phyloP scores from a whole-genome alignment of 495 filamentous ascomycete genomes.

The Chaetomium cochliodes region DNA sequence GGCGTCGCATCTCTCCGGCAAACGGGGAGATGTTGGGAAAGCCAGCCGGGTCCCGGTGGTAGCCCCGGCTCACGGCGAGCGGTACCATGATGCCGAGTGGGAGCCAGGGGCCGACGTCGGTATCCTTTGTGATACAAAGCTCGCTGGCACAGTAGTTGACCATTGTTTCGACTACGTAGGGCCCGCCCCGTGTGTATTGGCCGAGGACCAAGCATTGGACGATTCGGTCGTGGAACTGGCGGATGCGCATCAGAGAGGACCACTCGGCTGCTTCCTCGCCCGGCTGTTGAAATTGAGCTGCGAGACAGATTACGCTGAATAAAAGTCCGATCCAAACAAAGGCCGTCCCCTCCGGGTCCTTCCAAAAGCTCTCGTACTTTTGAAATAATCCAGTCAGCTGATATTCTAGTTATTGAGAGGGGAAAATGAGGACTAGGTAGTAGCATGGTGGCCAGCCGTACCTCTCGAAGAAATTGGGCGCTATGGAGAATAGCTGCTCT shows the following conservation, averaged over 20 bases:
- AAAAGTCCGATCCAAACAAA: background rate
- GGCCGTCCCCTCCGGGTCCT: background rate
- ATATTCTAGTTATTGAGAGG: background rate
- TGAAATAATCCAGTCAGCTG: background rate
- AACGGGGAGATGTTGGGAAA: background rate
- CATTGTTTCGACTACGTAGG: background rate
- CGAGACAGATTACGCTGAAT: background rate
- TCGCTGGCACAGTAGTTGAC: background rate
- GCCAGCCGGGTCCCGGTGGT: background rate
- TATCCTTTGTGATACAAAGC: background rate
- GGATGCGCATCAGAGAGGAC: too few relatives aligned
- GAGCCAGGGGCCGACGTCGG: background rate
- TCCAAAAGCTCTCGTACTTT: slow-evolving; percentile 1
- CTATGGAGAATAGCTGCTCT: background rate
- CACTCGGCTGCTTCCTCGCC: too few relatives aligned
- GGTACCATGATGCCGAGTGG: background rate
- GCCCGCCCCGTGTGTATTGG: background rate
- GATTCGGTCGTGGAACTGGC: background rate
- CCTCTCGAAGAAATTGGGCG: background rate
- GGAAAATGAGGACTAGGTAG: background rate
- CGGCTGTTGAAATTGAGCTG: background rate
- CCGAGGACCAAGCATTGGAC: background rate
- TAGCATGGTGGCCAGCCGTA: background rate
- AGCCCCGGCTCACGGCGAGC: background rate
- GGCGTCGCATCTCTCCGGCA: background rate